Conservation (phyloP, 108 stramenopile genomes). For the Mediolabrus comicus region DNA sequence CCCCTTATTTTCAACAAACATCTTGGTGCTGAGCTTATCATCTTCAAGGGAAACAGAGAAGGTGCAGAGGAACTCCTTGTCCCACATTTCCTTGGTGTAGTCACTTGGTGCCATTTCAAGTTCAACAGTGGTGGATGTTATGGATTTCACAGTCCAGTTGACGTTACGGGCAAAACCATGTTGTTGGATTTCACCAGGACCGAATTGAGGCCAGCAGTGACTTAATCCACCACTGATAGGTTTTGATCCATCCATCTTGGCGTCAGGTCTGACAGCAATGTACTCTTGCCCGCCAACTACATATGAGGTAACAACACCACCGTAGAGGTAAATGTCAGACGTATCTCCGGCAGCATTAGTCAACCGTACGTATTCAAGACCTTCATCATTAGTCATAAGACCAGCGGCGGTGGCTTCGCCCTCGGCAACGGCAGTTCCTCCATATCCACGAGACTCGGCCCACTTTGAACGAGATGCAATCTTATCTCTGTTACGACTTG, state of each 20-base stretch:
- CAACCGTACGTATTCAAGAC: conserved; percentile 79
- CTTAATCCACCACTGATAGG: conserved; percentile 93
- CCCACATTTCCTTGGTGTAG: conserved; percentile 97
- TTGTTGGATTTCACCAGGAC: conserved; percentile 93
- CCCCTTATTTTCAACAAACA: conserved; percentile 86
- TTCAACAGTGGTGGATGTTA: conserved; percentile 71
- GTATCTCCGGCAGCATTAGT: conserved; percentile 63
- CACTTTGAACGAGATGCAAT: conserved; percentile 64
- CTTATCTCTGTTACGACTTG: conserved; percentile 60
- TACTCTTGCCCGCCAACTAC: conserved; percentile 77
- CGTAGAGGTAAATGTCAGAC: conserved; percentile 76
- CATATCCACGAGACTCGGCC: conserved; percentile 67
- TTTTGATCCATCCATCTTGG: conserved; percentile 96
- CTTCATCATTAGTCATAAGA: conserved; percentile 67
- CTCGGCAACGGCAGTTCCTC: conserved; percentile 17
- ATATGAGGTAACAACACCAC: conserved; percentile 83
- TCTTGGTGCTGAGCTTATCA: conserved; percentile 82
- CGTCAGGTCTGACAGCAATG: conserved; percentile 95
- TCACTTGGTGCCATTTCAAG: conserved; percentile 82
- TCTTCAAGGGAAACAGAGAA: conserved; percentile 82
- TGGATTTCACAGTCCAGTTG: conserved; percentile 84
- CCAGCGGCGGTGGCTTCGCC: conserved; percentile 41
- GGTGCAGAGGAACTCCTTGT: conserved; percentile 86
- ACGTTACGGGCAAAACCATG: conserved; percentile 98
- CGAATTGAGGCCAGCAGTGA: conserved; percentile 95